phyloP scores from a whole-genome alignment of 345 rosid genomes.

The Citrus unshiu region DNA sequence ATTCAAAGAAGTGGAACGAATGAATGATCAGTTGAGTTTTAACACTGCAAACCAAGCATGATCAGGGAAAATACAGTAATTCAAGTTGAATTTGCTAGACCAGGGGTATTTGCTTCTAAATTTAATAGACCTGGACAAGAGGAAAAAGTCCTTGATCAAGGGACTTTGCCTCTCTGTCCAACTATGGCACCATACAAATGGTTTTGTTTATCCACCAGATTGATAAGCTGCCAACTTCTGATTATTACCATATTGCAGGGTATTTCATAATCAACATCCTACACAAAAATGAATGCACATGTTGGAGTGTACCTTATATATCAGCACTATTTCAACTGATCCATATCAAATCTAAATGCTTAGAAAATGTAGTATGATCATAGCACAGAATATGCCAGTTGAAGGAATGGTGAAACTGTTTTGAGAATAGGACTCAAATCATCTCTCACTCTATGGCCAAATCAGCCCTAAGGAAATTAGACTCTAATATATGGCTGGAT shows the following conservation, averaged over 20 bases:
- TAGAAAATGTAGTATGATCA: background rate
- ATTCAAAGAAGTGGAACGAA: background rate
- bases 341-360: background rate
- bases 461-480: too few relatives aligned
- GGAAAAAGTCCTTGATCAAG: background rate
- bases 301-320: background rate
- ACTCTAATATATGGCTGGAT: too few relatives aligned
- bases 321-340: background rate
- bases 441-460: background rate
- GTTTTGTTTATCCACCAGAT: background rate
- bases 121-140: background rate
- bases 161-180: background rate
- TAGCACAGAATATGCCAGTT: background rate
- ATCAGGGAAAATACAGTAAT: background rate
- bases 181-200: background rate
- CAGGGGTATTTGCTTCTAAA: background rate
- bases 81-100: background rate
- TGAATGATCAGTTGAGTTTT: background rate
- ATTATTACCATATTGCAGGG: background rate
- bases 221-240: background rate
- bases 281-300: background rate
- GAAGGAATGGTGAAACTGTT: background rate
- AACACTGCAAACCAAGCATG: background rate
- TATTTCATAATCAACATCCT: background rate
- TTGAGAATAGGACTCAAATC: background rate